Evolutionary conservation across 352 stramenopile species (phyloP), one percentile per base, ranked within the genome.

Genomic region (Globisporangium cystogenes): DNA sequence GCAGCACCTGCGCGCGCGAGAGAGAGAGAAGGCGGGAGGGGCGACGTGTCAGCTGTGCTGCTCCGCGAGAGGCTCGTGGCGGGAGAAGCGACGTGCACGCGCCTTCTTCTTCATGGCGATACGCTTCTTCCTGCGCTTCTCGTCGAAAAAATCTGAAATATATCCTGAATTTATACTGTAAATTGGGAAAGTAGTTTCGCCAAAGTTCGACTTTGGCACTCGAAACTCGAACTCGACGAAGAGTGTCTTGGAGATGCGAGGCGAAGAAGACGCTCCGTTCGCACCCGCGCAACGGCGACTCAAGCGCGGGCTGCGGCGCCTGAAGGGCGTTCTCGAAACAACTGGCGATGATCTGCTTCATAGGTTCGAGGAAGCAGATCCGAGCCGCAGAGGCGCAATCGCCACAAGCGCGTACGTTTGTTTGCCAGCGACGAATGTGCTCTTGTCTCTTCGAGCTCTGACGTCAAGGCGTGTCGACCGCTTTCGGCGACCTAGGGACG

Each of bases 1-100:
- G 72, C 27, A 98, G 65, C 49, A 98, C 87, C 86, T 98, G 31
- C 14, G 33, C 12, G 33, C 18, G 33, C 12, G 33, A 36, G 31
- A 36, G 31, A 14, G 31, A 36, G 31, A 14, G 31, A 36, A 7
- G 7, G 31, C 1, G 10, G 12, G 2, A 11, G 33, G 12, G 33
- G 2, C 12, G 33, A 18, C 14, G 33, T 12, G 33, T 39, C 33
- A 39, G 33, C 33, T 39, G 33, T 12, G 33, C 33, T 12, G 12
- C 33, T 6, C 33, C 5, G 0, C 3, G 33, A 39, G 33, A 5
- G 5, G 33, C 2, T 39, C 33, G 14, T 39, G 12, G 33, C 1
- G 33, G 12, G 33, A 39, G 33, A 12, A 12, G 33, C 12, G 33
- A 16, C 10, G 33, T 5, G 14, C 33, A 29, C 26, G 12, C 33